phyloP scores from a whole-genome alignment of 139 green algal species.

The Zygnema circumcarinatum region DNA sequence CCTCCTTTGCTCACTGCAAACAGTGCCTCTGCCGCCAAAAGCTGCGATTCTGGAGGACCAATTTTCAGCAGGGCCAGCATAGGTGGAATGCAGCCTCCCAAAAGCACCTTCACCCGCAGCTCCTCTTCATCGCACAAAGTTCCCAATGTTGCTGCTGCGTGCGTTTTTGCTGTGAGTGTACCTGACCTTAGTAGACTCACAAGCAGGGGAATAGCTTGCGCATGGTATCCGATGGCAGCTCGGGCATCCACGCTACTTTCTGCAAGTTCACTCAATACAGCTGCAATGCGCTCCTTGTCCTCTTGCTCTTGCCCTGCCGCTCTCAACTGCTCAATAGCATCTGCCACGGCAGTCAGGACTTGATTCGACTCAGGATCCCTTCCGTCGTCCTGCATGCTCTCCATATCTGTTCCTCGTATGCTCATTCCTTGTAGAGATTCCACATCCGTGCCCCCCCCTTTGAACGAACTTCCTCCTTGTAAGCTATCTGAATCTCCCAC shows the following conservation, averaged over 20 bases:
- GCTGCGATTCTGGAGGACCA: conserved; percentile 37
- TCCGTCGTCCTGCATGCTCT: conserved; percentile 13
- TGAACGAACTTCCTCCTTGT: neutral
- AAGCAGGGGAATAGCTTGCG: conserved; percentile 52
- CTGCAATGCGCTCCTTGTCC: conserved; percentile 35
- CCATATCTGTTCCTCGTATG: neutral
- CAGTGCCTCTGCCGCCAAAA: conserved; percentile 42
- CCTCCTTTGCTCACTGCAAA: conserved; percentile 40
- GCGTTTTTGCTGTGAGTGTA: conserved; percentile 17
- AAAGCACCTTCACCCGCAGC: conserved; percentile 46
- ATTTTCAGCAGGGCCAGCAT: conserved; percentile 41
- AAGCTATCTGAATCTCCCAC: conserved; percentile 6
- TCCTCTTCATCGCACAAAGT: conserved; percentile 47
- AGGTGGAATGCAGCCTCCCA: conserved; percentile 48
- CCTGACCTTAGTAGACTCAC: conserved; percentile 41
- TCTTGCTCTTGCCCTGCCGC: conserved; percentile 25
- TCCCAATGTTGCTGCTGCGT: conserved; percentile 28
- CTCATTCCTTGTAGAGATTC: conserved; percentile 22
- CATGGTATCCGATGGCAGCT: conserved; percentile 48
- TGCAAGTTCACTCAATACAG: conserved; percentile 35
- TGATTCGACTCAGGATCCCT: conserved; percentile 23
- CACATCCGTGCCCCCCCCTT: neutral
- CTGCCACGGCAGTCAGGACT: conserved; percentile 34
- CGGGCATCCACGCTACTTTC: conserved; percentile 36
- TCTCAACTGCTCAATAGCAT: conserved; percentile 43